Base-by-base conservation (phyloP, 2,329 filamentous ascomycete species). In the Rhytidhysteron rufulum region DNA sequence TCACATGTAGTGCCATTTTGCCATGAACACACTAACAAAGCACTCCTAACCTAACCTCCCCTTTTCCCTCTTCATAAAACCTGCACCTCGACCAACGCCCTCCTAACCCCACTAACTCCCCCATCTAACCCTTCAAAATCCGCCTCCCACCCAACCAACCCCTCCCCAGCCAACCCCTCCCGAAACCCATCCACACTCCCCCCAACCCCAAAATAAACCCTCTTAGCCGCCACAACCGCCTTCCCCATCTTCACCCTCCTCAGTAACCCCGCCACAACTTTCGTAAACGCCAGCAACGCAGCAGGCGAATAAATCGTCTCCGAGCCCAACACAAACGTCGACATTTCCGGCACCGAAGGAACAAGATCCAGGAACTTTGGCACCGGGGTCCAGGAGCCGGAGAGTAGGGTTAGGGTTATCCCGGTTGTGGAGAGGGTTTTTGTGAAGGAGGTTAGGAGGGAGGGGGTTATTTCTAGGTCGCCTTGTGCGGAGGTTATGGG, bases 251-350 rank as follows among this genome's bases (percentile, higher is more conserved):
- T 69, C 36, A 81, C 70, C 11, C 68, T 51, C 32, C 57, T 55
- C 32, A 89, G 66, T 13, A 87, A 67, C 4, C 67, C 67, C 31
- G 84, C 73, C 10, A 89, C 69, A 4, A 82, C 81, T 29, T 84
- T 78, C 1, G 82, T 79, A 57, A 91, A 93, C 0, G 80, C 75
- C 25, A 71, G 68, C 17, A 89, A 74, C 0, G 85, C 83, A 42
- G 82, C 80, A 0, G 85, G 86, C 2, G 83, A 88, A 65, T 93
- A 93, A 32, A 93, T 91, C 0, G 87, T 93, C 65, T 93, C 87
- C 1, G 86, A 85, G 1, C 83, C 87, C 2, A 93, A 67, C 4
- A 90, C 68, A 18, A 65, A 57, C 0, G 62, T 64, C 18, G 69
- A 69, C 46, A 69, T 58, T 8, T 63, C 64, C 10, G 63, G 42